Evolutionary conservation across 2,329 filamentous ascomycete genomes (phyloP), one percentile per base, ranked within the genome.

Genomic region (Chaetomium olivaceum): DNA sequence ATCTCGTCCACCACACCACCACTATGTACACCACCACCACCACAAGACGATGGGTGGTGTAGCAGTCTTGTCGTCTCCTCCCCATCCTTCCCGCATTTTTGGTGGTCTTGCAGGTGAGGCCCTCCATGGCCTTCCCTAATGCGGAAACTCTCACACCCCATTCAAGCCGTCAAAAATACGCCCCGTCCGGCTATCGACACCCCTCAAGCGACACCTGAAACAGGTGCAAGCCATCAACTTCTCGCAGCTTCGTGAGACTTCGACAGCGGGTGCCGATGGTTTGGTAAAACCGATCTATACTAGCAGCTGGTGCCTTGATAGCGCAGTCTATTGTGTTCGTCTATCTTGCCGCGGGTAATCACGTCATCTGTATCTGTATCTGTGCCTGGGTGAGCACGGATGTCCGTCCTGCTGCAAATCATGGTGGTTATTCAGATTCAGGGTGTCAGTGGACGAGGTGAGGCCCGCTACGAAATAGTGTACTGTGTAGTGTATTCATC

Each of bases 241-340:
- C 63, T 58, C 31, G 43, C 58, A 16, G 7, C 4, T 62, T 65
- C 63, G 25, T 48, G 59, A 25, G 8, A 21, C 19, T 65, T 58
- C 59, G 19, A n/a, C 27, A n/a, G 21, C n/a, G n/a, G 25, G 27
- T 33, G 8, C n/a, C 21, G 33, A 21, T 33, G 8, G 11, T 33
- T 19, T 23, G 54, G 21, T n/a, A 36, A 52, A 29, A 29, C 21
- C 21, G n/a, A 23, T 58, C 19, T 3, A n/a, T n/a, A n/a, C n/a
- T n/a, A 16, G 54, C 25, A 27, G 39, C 36, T 56, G 57, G 7
- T 55, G 57, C 62, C 62, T 59, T 56, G 56, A 48, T 23, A 36
- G 46, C 46, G 9, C 46, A n/a, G 39, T 43, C 39, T 19, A 43
- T 2, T 19, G n/a, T 2, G 6, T 6, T 29, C 3, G 27, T 29